Evolutionary conservation across 495 filamentous ascomycete species (phyloP).

Genomic region (Penicillium psychrofluorescens): DNA sequence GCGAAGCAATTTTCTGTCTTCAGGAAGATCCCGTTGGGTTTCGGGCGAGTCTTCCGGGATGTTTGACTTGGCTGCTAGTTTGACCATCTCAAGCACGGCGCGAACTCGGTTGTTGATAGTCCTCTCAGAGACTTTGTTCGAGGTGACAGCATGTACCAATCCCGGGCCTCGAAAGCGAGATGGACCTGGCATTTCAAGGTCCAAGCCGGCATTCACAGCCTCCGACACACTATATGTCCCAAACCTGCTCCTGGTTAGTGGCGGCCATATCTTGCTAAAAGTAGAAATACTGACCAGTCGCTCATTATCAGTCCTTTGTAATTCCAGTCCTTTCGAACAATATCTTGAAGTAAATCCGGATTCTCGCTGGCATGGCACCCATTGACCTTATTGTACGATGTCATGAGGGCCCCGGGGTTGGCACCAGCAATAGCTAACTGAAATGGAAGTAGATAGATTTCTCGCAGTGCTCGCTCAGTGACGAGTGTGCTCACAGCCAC

Average conservation of each 20-base stretch:
- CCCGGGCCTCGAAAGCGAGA: slow-evolving; percentile 49
- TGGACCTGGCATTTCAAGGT: slow-evolving; percentile 66
- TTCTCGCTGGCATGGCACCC: slow-evolving; percentile 62
- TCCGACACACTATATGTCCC: slow-evolving; percentile 58
- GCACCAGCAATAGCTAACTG: slow-evolving; percentile 55
- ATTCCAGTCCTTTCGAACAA: slow-evolving; percentile 64
- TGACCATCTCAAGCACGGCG: slow-evolving; percentile 49
- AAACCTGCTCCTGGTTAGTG: slow-evolving; percentile 17
- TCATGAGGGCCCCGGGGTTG: slow-evolving; percentile 60
- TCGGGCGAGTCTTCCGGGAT: slow-evolving; percentile 49
- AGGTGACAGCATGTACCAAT: slow-evolving; percentile 43
- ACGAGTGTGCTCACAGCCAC: slow-evolving; percentile 53
- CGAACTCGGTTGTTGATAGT: slow-evolving; percentile 52
- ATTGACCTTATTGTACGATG: slow-evolving; percentile 69
- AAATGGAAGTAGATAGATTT: slow-evolving; percentile 69
- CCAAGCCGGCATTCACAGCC: slow-evolving; percentile 55
- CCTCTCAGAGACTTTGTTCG: slow-evolving; percentile 45
- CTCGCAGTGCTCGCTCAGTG: slow-evolving; percentile 56
- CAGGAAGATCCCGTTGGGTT: slow-evolving; percentile 48
- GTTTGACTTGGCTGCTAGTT: slow-evolving; percentile 48
- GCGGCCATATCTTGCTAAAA: too few species aligned
- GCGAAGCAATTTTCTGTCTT: slow-evolving; percentile 54
- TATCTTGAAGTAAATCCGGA: slow-evolving; percentile 44
- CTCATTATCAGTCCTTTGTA: slow-evolving; percentile 64
- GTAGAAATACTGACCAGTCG: slow-evolving; percentile 52